phyloP scores from a whole-genome alignment of 345 rosid species.

The Xanthoceras sorbifolium region DNA sequence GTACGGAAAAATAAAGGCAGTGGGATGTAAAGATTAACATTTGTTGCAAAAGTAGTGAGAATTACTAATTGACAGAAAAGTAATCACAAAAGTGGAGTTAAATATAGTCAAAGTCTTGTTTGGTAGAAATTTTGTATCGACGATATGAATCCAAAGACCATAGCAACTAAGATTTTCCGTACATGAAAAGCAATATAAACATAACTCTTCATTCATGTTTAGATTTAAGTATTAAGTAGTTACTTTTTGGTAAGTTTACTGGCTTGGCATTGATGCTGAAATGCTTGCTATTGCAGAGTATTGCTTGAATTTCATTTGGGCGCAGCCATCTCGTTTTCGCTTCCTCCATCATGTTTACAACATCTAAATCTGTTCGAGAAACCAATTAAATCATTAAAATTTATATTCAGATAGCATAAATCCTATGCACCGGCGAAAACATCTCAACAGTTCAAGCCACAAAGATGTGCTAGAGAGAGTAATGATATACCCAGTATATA shows the following conservation, averaged over 20 bases:
- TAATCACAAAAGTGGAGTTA: background rate
- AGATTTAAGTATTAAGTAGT: slow-evolving; percentile 15
- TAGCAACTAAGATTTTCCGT: background rate
- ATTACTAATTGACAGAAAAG: background rate
- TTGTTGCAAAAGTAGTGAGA: background rate
- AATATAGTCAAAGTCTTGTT: background rate
- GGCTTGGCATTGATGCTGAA: slow-evolving; percentile 85
- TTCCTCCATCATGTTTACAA: slow-evolving; percentile 63
- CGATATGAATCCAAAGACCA: background rate
- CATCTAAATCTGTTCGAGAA: slow-evolving; percentile 73
- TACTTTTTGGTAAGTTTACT: slow-evolving; percentile 76
- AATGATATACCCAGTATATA: background rate
- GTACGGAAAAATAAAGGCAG: background rate
- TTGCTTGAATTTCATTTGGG: slow-evolving; percentile 91
- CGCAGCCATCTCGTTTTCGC: slow-evolving; percentile 91
- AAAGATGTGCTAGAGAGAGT: no score
- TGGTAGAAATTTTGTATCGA: background rate
- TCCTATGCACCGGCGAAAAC: background rate
- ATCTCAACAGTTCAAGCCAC: no score
- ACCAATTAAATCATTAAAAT: slow-evolving; percentile 10
- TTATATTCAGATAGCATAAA: background rate
- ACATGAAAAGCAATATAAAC: background rate
- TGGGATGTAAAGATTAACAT: background rate
- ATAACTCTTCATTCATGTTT: background rate
- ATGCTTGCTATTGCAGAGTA: slow-evolving; percentile 69